Evolutionary conservation across 1,284 basidiomycete species (phyloP).

Genomic region (Xerocomus amazonicus): DNA sequence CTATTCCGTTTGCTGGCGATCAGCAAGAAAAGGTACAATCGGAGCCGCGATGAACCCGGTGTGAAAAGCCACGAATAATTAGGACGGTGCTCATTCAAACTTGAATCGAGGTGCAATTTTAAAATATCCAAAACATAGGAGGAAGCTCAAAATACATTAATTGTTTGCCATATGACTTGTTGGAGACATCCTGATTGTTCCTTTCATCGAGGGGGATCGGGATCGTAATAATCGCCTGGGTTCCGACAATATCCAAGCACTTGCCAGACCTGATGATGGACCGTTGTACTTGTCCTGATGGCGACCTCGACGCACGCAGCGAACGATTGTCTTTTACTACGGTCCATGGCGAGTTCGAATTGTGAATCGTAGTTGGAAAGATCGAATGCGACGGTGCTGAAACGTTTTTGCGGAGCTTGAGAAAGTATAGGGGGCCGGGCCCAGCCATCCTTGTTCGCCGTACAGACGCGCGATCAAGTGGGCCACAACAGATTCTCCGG

Average conservation of each 20-base stretch:
- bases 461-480: constrained; percentile 24
- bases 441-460: constrained; percentile 18
- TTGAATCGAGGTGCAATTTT: too few species aligned
- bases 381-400: constrained; percentile 21
- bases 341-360: constrained; percentile 6
- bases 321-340: constrained; percentile 18
- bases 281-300: constrained; percentile 15
- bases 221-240: constrained; percentile 18
- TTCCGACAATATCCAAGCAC: constrained; percentile 15
- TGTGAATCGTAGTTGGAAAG: constrained; percentile 23
- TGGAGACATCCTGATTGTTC: neutral
- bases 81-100: too few species aligned
- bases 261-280: constrained; percentile 18
- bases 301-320: constrained; percentile 17
- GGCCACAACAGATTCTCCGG: constrained; percentile 20
- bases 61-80: too few species aligned
- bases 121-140: too few species aligned
- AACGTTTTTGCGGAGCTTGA: constrained; percentile 18
- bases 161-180: too few species aligned
- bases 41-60: too few species aligned
- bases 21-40: too few species aligned
- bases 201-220: constrained; percentile 21
- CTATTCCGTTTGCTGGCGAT: too few species aligned
- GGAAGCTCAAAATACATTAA: too few species aligned
- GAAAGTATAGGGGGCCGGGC: constrained; percentile 23